phyloP scores from a whole-genome alignment of 208 protist species.

The Leishmania martiniquensis region DNA sequence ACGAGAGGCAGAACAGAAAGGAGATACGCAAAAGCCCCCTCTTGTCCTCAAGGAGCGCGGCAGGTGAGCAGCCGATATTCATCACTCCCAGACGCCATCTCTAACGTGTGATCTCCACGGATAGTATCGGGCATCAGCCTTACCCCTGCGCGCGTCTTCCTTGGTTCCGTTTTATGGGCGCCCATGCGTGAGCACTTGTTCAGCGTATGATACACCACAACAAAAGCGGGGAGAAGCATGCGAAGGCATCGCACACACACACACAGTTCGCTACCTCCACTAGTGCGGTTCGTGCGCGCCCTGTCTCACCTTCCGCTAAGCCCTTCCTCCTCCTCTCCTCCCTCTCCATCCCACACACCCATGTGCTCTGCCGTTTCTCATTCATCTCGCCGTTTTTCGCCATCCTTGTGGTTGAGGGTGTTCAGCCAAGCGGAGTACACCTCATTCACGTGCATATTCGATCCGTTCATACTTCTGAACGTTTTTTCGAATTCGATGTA shows the following conservation, averaged over 20 bases:
- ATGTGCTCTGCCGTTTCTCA: background rate
- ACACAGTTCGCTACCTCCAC: background rate
- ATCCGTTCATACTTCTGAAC: slow-evolving; percentile 56
- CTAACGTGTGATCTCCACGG: background rate
- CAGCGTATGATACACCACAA: too few relatives aligned
- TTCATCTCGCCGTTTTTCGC: background rate
- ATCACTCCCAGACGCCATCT: background rate
- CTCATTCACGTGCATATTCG: slow-evolving; percentile 81
- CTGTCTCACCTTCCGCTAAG: background rate
- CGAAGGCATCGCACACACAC: background rate
- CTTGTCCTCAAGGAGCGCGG: background rate
- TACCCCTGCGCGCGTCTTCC: background rate
- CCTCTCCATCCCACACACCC: background rate
- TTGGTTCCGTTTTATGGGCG: background rate
- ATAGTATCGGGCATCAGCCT: background rate
- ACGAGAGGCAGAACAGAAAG: too few relatives aligned
- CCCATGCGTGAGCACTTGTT: too few relatives aligned
- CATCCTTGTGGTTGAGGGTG: slow-evolving; percentile 22
- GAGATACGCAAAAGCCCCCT: background rate
- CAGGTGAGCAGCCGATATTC: background rate
- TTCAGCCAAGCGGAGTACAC: slow-evolving; percentile 85
- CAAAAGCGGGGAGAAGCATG: background rate
- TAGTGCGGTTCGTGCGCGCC: background rate
- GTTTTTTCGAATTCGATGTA: slow-evolving; percentile 81
- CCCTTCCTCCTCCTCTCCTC: background rate